Conservation (phyloP, 352 stramenopile genomes). For the Globisporangium rhizosaccharum region DNA sequence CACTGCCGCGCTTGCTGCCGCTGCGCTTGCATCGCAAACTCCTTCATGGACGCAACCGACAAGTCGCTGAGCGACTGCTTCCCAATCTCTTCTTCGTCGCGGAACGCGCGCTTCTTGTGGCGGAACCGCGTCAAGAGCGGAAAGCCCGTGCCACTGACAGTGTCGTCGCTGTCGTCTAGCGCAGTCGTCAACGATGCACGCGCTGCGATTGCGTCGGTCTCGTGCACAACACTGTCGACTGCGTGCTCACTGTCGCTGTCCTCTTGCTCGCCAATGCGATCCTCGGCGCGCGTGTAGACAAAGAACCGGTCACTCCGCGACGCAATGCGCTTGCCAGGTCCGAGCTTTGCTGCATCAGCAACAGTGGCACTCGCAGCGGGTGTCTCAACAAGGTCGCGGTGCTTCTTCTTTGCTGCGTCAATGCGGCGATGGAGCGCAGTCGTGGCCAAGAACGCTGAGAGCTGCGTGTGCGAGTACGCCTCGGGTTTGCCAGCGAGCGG, state of each 20-base stretch:
- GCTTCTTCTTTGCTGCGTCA: constrained; percentile 52
- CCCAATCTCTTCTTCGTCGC: constrained; percentile 7
- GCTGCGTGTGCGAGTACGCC: constrained; percentile 93
- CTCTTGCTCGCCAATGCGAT: constrained; percentile 1
- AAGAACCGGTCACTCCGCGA: constrained; percentile 70
- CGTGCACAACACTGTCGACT: constrained; percentile 1
- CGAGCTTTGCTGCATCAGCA: constrained; percentile 4
- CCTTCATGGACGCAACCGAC: constrained; percentile 18
- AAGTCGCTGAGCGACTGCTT: constrained; percentile 31
- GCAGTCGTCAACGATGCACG: too few relatives aligned
- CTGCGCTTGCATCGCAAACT: constrained; percentile 22
- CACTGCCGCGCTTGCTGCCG: constrained; percentile 20
- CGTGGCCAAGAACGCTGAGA: constrained; percentile 93
- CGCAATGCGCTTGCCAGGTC: constrained; percentile 71
- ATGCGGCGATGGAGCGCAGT: constrained; percentile 88
- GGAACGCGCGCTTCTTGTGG: constrained; percentile 4
- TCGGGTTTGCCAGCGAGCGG: constrained; percentile 91
- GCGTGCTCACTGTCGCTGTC: neutral
- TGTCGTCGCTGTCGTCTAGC: neutral
- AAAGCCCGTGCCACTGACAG: constrained; percentile 3
- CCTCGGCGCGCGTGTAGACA: constrained; percentile 50
- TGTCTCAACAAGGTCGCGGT: constrained; percentile 39
- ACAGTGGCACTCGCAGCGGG: neutral
- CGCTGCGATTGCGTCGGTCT: neutral
- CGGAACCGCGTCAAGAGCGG: constrained; percentile 2